phyloP scores from a whole-genome alignment of 2,329 filamentous ascomycete genomes.

The Trichoderma harzianum region DNA sequence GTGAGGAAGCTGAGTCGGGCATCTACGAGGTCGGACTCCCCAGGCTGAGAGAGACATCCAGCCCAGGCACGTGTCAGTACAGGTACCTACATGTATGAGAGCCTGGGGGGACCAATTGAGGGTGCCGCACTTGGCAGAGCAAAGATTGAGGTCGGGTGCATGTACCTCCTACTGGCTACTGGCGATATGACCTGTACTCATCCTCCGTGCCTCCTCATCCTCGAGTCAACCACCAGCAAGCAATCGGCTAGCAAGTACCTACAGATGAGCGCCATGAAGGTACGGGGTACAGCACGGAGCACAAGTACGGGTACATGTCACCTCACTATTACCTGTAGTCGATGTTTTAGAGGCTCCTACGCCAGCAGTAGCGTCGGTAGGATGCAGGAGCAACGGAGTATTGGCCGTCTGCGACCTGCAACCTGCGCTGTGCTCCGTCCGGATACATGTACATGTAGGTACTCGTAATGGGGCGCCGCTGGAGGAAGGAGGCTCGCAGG shows the following conservation, averaged over 20 bases:
- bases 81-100: background rate
- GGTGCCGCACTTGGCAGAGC: background rate
- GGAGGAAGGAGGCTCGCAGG: slow-evolving; percentile 12
- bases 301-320: background rate
- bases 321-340: background rate
- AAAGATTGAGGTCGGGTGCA: background rate
- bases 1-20: slow-evolving; percentile 3
- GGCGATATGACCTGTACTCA: background rate
- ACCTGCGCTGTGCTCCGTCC: background rate
- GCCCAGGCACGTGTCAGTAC: background rate
- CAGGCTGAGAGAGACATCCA: background rate
- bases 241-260: background rate
- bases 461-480: background rate
- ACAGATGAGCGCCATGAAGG: background rate
- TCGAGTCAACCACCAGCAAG: background rate
- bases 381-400: slow-evolving; percentile 7
- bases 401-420: background rate
- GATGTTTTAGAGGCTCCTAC: background rate
- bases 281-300: background rate
- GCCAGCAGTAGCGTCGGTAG: background rate
- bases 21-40: background rate
- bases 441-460: background rate
- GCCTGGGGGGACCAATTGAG: background rate
- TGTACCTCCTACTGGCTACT: background rate
- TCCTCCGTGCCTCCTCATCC: background rate